These are phyloP conservation scores for Penicillium thymicola DNA, from an alignment of 2,329 filamentous ascomycete genomes.

Conservation along the genomic window DNA sequence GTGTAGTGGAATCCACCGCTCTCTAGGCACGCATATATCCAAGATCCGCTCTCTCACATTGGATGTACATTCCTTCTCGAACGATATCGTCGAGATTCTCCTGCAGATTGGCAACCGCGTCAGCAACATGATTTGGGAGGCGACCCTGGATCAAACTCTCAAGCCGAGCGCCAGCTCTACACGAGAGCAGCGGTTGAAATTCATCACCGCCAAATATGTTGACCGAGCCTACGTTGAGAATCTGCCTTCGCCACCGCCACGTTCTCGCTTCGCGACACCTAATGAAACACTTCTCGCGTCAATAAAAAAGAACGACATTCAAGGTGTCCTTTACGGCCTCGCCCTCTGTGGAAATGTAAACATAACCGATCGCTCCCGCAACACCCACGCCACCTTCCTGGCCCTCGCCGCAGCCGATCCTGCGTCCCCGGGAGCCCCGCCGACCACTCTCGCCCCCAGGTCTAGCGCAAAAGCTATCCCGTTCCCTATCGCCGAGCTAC, in stretches of 20 bases:
- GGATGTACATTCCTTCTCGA: conserved; percentile 93
- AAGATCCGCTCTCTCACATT: conserved; percentile 94
- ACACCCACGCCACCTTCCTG: conserved; percentile 84
- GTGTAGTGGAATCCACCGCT: conserved; percentile 95
- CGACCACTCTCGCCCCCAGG: conserved; percentile 34
- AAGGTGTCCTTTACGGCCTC: conserved; percentile 86
- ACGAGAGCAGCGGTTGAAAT: conserved; percentile 85
- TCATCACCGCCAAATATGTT: conserved; percentile 93
- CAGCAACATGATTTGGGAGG: conserved; percentile 96
- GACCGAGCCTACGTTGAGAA: conserved; percentile 79
- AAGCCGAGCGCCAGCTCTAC: conserved; percentile 77
- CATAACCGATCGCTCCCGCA: conserved; percentile 75
- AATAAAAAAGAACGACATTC: conserved; percentile 94
- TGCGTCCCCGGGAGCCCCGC: conserved; percentile 61
- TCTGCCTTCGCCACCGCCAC: conserved; percentile 62
- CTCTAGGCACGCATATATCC: conserved; percentile 93
- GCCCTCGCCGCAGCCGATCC: conserved; percentile 91
- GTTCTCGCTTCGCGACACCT: conserved; percentile 72
- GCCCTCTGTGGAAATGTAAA: conserved; percentile 87
- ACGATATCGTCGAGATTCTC: conserved; percentile 92
- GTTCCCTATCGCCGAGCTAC: conserved; percentile 85
- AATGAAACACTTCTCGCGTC: conserved; percentile 88
- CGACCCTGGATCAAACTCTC: conserved; percentile 66
- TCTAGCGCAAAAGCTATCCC: conserved; percentile 51
- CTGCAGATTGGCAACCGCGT: conserved; percentile 89